Evolutionary conservation across 805 yeast genomes (phyloP), one percentile per base, ranked within the genome.

Genomic region (Ogataea minuta): DNA sequence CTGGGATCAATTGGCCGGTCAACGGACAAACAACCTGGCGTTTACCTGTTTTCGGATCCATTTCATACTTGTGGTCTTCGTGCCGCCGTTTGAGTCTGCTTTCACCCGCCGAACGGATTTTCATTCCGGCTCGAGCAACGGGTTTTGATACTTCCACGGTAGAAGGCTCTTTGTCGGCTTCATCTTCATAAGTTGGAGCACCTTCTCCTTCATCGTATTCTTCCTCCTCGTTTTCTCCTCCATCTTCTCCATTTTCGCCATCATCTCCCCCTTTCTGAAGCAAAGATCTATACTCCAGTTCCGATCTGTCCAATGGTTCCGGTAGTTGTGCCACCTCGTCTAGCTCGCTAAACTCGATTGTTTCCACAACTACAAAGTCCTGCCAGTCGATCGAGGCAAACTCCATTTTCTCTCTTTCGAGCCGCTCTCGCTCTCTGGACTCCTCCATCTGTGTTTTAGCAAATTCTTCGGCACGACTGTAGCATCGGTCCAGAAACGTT

Each of bases 341-440:
- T 6, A 76, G 60, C 2, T 77, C 79, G 11, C 76, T 76, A 48
- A 88, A 82, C 34, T 72, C 78, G 10, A 89, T 68, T 2, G 81
- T 77, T 34, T 80, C 87, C 6, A 86, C 82, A 12, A 86, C 68
- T 2, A 72, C 68, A 55, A 90, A 91, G 46, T 84, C 86, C 40
- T 81, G 80, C 99, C 99, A 91, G 62, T 90, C 89, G 15, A 88
- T 80, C 8, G 84, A 74, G 0, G 90, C 87, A 62, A 72, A 86
- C 28, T 74, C 80, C 4, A 77, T 48, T 41, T 70, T 71, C 27
- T 74, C 71, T 31, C 58, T 48, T 31, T 56, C 60, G 35, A 38
- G 58, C 45, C 44, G 63, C 61, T 50, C 69, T 59, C 43, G 48
- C 49, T 43, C 56, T 50, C 25, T 56, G 9, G 37, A 36, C 7